A percentile compares a stretch with the other conserved stretches of the same genome.
Evolutionary conservation across 1,284 basidiomycete genomes (phyloP).

Genomic region (Testicularia cyperi): DNA sequence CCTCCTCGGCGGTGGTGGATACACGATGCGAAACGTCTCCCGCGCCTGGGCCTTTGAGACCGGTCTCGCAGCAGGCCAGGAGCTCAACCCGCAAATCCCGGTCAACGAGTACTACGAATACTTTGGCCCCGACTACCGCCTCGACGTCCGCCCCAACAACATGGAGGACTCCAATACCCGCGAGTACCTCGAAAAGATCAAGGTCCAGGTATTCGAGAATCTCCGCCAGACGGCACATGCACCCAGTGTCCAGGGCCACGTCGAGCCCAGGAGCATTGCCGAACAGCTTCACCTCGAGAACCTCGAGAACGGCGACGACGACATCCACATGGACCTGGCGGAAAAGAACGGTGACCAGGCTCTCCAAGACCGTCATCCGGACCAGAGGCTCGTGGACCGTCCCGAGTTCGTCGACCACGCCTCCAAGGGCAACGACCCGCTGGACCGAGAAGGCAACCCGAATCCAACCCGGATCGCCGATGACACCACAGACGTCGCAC

Average conservation of each 20-base stretch:
- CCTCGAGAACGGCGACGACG: conserved; percentile 36
- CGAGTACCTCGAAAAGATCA: conserved; percentile 89
- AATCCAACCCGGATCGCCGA: conserved; percentile 11
- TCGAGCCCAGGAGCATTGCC: conserved; percentile 40
- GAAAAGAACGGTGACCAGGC: conserved; percentile 38
- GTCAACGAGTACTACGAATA: conserved; percentile 79
- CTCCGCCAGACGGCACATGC: conserved; percentile 51
- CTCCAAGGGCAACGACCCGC: conserved; percentile 39
- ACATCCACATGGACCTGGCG: conserved; percentile 22
- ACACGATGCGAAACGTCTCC: conserved; percentile 97
- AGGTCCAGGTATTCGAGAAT: conserved; percentile 81
- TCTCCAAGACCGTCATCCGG: conserved; percentile 17
- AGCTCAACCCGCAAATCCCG: conserved; percentile 70
- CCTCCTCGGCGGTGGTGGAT: conserved; percentile 93
- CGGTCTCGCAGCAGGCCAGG: conserved; percentile 90
- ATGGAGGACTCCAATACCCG: conserved; percentile 93
- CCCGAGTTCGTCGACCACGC: conserved; percentile 31
- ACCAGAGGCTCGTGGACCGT: conserved; percentile 14
- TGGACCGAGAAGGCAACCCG: conserved; percentile 16
- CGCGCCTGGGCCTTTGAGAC: conserved; percentile 98
- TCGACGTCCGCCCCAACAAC: conserved; percentile 95
- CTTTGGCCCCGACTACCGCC: conserved; percentile 93
- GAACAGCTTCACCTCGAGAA: conserved; percentile 29
- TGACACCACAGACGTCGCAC: background rate
- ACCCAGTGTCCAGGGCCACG: conserved; percentile 54